Base-by-base conservation (phyloP, 73 alveolate genomes). In the Paramecium tetraurelia region DNA sequence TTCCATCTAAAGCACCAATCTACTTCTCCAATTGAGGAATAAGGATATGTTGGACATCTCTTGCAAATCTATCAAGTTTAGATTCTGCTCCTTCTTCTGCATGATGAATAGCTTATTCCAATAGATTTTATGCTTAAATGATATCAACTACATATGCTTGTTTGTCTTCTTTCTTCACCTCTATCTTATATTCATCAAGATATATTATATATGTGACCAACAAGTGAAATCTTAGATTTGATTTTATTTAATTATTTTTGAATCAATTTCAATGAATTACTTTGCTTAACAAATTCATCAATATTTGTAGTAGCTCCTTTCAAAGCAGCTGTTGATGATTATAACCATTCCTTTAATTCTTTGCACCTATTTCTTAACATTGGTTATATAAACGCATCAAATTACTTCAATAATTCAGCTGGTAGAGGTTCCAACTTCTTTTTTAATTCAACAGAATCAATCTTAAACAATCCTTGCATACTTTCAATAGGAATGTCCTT, bases 211-310 rank as follows among this genome's bases (percentile, higher is more conserved):
- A 87, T 83, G 53, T 86, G 89, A 16, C 96, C 96, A 90, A 93
- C 93, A 18, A 89, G 86, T 48, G 86, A 93, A 1, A 95, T 85
- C 22, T 92, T 77, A 89, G 92, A 94, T 93, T 92, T 93, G 14
- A 87, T 48, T 41, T 85, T 94, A 41, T 72, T 53, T 50, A 89
- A 85, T 50, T 93, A 20, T 44, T 93, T 95, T 40, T 92, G 77
- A 2, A 95, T 95, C 8, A 50, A 22, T 69, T 93, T 93, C 12
- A 95, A 90, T 7, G 93, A 43, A 68, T 93, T 95, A 83, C 93
- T 89, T 53, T 93, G 57, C 68, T 95, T 94, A 24, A 95, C 98
- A 85, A 93, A 95, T 35, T 95, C 98, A 70, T 95, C 98, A 40
- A 95, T 95, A 71, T 89, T 89, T 2, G 95, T 43, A 10, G 96